Base-by-base conservation (phyloP, 202 grass and related monocot species). In the Musa balbisiana region DNA sequence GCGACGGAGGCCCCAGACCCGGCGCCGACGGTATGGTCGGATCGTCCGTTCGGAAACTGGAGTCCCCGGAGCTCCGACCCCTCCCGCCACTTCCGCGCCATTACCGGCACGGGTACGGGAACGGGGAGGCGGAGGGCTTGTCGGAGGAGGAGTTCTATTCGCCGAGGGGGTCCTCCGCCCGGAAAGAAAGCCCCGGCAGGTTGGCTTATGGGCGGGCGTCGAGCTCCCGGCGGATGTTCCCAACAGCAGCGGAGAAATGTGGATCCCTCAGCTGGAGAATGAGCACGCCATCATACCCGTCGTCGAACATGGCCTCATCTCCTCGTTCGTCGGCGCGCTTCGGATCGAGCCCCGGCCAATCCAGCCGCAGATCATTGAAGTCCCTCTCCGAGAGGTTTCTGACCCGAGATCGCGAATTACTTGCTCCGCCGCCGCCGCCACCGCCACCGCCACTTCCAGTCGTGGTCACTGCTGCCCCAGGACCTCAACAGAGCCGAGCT, bases 211-310 rank as follows among this genome's bases (percentile, higher is more conserved):
- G 59, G 60, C 49, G 50, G 56, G 53, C 63, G n/a, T 80, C 78
- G 69, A 80, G 69, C 69, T 80, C 69, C 20, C 14, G 55, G 49
- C 2, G 49, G 17, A 58, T 50, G 52, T 73, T 73, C 2, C 69
- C 69, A 49, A 58, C 56, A 3, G 21, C 33, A 1, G 21, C 65
- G 49, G 62, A 77, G 62, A 77, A 49, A 82, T 85, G 74, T 24
- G 67, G 16, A 76, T 82, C 13, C 50, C 80, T 4, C 52, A 75
- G 2, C 68, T 64, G 21, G 66, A 84, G 13, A 2, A 69, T 1
- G 84, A 89, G 50, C 49, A 78, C 87, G 6, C 15, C 43, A 11
- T 66, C 85, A 8, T 76, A 87, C 68, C 64, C 80, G 1, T 81
- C 78, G 12, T 82, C 75, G 49, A 59, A 59, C 1, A 14, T 64